Evolutionary conservation across 768 basidiomycete species (phyloP), one percentile per base, ranked within the genome.

Genomic region (Calocera cornea): DNA sequence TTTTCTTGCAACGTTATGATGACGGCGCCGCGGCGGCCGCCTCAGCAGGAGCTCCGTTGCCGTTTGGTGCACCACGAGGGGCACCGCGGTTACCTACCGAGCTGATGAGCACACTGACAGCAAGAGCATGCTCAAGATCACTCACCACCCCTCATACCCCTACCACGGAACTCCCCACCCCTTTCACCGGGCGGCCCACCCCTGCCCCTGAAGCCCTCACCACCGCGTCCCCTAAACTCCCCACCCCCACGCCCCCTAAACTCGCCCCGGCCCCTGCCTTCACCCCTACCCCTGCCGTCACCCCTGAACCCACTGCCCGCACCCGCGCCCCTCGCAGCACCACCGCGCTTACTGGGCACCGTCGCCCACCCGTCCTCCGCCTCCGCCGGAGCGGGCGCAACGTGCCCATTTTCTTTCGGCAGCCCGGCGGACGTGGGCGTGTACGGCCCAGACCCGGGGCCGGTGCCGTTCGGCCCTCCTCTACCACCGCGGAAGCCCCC

Each of bases 381-480:
- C 31, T 29, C 54, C 54, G 31, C 54, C 44, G 16, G 44, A 86
- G 72, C 0, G 85, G 77, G 10, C 76, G 76, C 10, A 92, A 77
- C 84, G 31, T 40, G 29, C 7, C 41, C 22, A 34, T 44, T 66
- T 47, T 66, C 47, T 29, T 63, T 60, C 49, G 47, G 27, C 65
- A 36, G 16, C 2, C 31, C 49, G 29, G 66, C 66, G 3, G 44
- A 5, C 44, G 33, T 14, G 22, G 40, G 33, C 5, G 49, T 33
- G 33, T 49, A 66, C 29, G 65, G 54, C 5, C 54, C 54, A 24
- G 44, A 27, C 5, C 54, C 54, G 19, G 44, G 44, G 19, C 8
- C 16, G 19, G 24, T 60, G 27, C 54, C 54, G 54, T 60, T 60
- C 54, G 14, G 24, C 54, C 54, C 54, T 5, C 54, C 54, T 10